Percentiles rank a stretch among this genome's conserved stretches.
Evolutionary conservation across 345 rosid genomes (phyloP).

Genomic region (Leavenworthia alabamica): DNA sequence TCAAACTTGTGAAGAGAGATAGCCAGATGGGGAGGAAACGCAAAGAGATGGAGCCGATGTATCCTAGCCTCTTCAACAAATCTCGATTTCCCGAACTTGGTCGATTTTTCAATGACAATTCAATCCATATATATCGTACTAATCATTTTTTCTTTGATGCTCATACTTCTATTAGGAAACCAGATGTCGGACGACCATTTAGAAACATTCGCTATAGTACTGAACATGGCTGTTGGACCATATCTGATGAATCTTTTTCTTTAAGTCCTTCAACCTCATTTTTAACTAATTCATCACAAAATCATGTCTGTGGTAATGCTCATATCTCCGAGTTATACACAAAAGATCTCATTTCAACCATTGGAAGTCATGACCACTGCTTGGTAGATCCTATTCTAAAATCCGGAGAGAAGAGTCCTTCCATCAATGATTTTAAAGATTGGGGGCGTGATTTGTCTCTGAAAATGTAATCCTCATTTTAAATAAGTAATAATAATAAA

Average conservation of each 20-base stretch:
- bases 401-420: background rate
- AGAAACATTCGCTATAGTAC: constrained; percentile 13
- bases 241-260: background rate
- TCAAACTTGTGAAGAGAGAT: background rate
- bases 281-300: background rate
- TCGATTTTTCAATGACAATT: background rate
- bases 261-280: background rate
- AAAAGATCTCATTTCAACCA: constrained; percentile 25
- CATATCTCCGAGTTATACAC: constrained; percentile 5
- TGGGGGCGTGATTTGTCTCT: constrained; percentile 18
- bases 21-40: background rate
- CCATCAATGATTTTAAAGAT: background rate
- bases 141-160: background rate
- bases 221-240: constrained; percentile 16
- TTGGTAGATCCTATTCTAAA: background rate
- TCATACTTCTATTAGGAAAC: background rate
- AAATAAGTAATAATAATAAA: background rate
- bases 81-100: background rate
- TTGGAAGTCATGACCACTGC: constrained; percentile 11
- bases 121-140: background rate
- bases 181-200: background rate
- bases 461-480: background rate
- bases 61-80: background rate
- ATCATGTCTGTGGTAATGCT: background rate
- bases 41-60: background rate